Percentiles rank a stretch among this genome's conserved stretches.
Evolutionary conservation across 108 stramenopile species (phyloP).

Genomic region (Ochromonas danica): DNA sequence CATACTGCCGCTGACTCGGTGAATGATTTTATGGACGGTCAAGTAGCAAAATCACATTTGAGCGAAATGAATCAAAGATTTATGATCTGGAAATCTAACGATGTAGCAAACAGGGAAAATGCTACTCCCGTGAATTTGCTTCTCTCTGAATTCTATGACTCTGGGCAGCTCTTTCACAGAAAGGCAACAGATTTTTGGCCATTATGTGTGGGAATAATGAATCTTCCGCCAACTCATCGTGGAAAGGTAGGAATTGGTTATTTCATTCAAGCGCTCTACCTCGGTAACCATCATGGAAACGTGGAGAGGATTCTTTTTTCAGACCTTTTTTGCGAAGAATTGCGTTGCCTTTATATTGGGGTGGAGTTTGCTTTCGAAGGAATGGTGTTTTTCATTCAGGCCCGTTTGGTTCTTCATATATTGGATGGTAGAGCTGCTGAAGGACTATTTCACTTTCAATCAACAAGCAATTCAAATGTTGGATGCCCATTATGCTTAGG

Average conservation of each 20-base stretch:
- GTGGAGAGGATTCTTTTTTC: constrained; percentile 21
- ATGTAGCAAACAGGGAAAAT: neutral
- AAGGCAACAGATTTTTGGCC: constrained; percentile 22
- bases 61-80: constrained; percentile 12
- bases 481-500: constrained; percentile 19
- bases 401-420: constrained; percentile 11
- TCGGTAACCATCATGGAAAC: constrained; percentile 8
- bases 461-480: constrained; percentile 18
- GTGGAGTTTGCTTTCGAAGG: neutral
- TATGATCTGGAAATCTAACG: neutral
- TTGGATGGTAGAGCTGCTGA: constrained; percentile 22
- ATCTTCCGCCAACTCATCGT: constrained; percentile 27
- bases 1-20: neutral
- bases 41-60: constrained; percentile 28
- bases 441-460: neutral
- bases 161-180: constrained; percentile 17
- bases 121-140: constrained; percentile 11
- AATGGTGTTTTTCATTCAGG: constrained; percentile 11
- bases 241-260: constrained; percentile 17
- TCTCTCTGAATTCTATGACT: constrained; percentile 26
- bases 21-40: constrained; percentile 17
- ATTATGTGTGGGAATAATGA: constrained; percentile 25
- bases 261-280: constrained; percentile 7
- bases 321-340: constrained; percentile 28
- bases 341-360: constrained; percentile 27